phyloP scores from a whole-genome alignment of 371 early-diverging fungal genomes.

The Rhizopus stolonifer region DNA sequence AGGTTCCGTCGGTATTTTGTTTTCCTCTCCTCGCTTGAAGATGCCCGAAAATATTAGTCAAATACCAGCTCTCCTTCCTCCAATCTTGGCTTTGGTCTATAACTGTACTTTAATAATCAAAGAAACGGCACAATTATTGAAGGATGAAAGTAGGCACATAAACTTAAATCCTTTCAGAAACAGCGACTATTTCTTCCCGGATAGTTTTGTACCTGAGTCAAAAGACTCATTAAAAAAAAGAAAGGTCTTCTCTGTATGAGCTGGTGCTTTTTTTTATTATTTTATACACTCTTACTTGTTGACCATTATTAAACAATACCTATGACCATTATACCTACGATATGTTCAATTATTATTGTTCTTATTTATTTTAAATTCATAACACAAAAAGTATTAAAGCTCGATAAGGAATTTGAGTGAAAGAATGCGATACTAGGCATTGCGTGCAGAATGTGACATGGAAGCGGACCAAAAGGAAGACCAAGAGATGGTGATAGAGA shows the following conservation, averaged over 20 bases:
- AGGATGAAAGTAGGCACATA: slow-evolving; percentile 2
- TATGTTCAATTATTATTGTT: too few species aligned
- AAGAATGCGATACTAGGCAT: too few species aligned
- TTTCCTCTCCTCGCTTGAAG: slow-evolving; percentile 14
- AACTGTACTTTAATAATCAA: slow-evolving; percentile 14
- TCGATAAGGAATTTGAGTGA: too few species aligned
- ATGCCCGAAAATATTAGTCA: slow-evolving; percentile 12
- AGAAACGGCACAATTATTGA: slow-evolving; percentile 10
- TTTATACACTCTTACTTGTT: too few species aligned
- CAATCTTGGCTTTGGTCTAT: slow-evolving; percentile 6
- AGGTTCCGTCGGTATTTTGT: slow-evolving; percentile 6
- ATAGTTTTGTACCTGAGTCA: slow-evolving; percentile 1
- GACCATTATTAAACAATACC: too few species aligned
- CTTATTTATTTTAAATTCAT: too few species aligned
- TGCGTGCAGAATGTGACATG: too few species aligned
- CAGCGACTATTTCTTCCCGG: slow-evolving; percentile 12
- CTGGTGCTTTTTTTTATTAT: too few species aligned
- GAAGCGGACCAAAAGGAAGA: too few species aligned
- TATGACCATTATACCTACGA: too few species aligned
- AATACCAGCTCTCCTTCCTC: slow-evolving; percentile 4
- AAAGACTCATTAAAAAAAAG: slow-evolving; percentile 7
- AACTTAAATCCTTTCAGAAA: slow-evolving; percentile 14
- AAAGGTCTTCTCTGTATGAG: not conserved
- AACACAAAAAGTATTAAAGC: too few species aligned
- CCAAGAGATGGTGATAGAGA: too few species aligned